Percentiles rank a stretch among this genome's conserved stretches.
These are phyloP conservation scores for Oidiodendron maius DNA, from an alignment of 495 filamentous ascomycete species.

Conservation along the genomic window DNA sequence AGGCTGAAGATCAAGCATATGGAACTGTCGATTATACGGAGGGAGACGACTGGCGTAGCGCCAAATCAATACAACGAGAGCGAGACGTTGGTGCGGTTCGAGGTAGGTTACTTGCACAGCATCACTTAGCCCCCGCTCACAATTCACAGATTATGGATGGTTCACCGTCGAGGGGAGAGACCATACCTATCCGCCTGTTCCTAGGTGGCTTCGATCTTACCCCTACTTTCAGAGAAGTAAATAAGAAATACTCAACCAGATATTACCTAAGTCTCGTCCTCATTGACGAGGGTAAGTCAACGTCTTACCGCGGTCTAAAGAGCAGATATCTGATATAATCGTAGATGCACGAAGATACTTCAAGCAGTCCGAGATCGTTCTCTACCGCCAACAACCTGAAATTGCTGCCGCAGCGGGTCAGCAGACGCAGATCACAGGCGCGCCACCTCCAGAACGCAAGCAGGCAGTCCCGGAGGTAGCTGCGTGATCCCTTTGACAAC, in stretches of 20 bases:
- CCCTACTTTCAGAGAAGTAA: slow-evolving; percentile 97
- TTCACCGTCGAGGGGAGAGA: slow-evolving; percentile 94
- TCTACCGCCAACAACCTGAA: slow-evolving; percentile 90
- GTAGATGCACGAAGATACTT: slow-evolving; percentile 95
- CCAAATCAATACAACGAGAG: slow-evolving; percentile 99
- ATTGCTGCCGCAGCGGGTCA: slow-evolving; percentile 28
- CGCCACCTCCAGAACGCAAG: slow-evolving; percentile 22
- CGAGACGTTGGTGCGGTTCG: slow-evolving; percentile 95
- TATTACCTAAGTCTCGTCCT: slow-evolving; percentile 97
- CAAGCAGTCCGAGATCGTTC: slow-evolving; percentile 98
- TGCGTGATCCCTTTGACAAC: no score
- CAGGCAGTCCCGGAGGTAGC: neutral
- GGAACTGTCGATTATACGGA: slow-evolving; percentile 95
- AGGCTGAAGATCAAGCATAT: slow-evolving; percentile 99
- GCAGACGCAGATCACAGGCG: slow-evolving; percentile 22
- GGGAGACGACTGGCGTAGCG: slow-evolving; percentile 94
- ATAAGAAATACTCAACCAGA: slow-evolving; percentile 98
- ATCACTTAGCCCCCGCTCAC: neutral
- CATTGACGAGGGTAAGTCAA: slow-evolving; percentile 78
- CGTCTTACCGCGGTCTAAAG: neutral
- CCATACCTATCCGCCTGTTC: slow-evolving; percentile 96
- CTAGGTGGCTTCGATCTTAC: slow-evolving; percentile 97
- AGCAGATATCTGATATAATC: slow-evolving; percentile 1
- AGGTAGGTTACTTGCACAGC: slow-evolving; percentile 49
- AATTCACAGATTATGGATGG: slow-evolving; percentile 91